Conservation (phyloP, 73 alveolate species). For the Stentor roeselii region DNA sequence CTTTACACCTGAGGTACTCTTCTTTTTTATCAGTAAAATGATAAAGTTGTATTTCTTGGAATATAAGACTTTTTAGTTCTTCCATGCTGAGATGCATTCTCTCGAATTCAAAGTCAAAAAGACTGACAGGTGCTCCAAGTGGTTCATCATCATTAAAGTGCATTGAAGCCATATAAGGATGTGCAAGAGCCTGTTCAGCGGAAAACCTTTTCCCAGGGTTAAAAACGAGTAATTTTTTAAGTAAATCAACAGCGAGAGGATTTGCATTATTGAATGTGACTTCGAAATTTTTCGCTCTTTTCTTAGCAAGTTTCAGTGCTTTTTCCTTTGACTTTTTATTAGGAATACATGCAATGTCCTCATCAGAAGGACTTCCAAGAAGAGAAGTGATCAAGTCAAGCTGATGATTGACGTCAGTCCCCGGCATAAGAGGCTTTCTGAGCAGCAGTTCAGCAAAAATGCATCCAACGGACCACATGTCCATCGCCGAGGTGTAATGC, state of each 20-base stretch:
- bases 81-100: conserved; percentile 39
- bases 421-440: conserved; percentile 86
- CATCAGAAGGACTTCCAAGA: conserved; percentile 82
- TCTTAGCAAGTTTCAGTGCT: conserved; percentile 28
- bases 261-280: conserved; percentile 45
- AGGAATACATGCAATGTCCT: conserved; percentile 42
- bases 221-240: conserved; percentile 47
- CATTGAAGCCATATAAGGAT: conserved; percentile 73
- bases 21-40: conserved; percentile 37
- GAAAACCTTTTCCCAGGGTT: conserved; percentile 83
- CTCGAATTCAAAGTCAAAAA: conserved; percentile 56
- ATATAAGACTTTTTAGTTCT: conserved; percentile 46
- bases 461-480: conserved; percentile 89
- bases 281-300: conserved; percentile 38
- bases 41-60: conserved; percentile 49
- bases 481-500: conserved; percentile 44
- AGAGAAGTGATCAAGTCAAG: conserved; percentile 77
- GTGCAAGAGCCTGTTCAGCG: conserved; percentile 84
- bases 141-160: conserved; percentile 79
- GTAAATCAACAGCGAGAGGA: conserved; percentile 45
- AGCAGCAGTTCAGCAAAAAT: conserved; percentile 80
- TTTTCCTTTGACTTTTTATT: conserved; percentile 54
- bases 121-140: conserved; percentile 42
- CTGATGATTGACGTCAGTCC: conserved; percentile 77
- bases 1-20: conserved; percentile 36